Evolutionary conservation across 1,284 basidiomycete species (phyloP), one percentile per base, ranked within the genome.

Genomic region (Marasmius sp.): DNA sequence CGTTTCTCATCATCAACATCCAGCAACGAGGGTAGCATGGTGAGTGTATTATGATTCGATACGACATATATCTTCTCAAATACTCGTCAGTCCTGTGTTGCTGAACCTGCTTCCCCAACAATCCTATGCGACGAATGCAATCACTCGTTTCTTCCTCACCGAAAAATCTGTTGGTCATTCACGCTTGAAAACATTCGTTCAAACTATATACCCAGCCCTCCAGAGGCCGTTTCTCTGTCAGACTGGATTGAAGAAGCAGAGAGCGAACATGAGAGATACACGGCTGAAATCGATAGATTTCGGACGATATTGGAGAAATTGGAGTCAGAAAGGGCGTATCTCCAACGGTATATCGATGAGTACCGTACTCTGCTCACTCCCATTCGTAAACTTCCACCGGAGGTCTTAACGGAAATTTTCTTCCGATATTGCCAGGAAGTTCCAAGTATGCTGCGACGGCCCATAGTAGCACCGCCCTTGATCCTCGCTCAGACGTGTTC

Each of bases 311-410:
- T 58, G 43, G 16, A 33, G 11, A 47, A 58, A 34, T 34, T 58
- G 43, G 45, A 48, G 43, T 6, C 8, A 33, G 57, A 58, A 27
- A 58, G 12, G 41, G 57, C 20, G 22, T 45, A 58, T 49, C 57
- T 58, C 16, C 45, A 27, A 18, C 43, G 57, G 34, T 58, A 48
- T 58, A 34, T 47, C 12, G 57, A 58, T 47, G 34, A 48, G 16
- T 58, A 58, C 57, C 41, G 45, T 18, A 48, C 57, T 22, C 45
- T 58, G 34, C 36, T 48, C 18, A 27, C 57, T 11, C 57, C 57
- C 6, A 58, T 58, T 49, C 57, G 57, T n/a, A 47, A 47, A 34
- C 57, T 58, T 36, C 57, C 57, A 16, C 34, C 57, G 18, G 57
- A 58, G 36, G 18, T 58, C 12, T 49, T 58, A 36, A 58, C 45